Evolutionary conservation across 129 eudicot genomes (phyloP).

Genomic region (Calendula officinalis): DNA sequence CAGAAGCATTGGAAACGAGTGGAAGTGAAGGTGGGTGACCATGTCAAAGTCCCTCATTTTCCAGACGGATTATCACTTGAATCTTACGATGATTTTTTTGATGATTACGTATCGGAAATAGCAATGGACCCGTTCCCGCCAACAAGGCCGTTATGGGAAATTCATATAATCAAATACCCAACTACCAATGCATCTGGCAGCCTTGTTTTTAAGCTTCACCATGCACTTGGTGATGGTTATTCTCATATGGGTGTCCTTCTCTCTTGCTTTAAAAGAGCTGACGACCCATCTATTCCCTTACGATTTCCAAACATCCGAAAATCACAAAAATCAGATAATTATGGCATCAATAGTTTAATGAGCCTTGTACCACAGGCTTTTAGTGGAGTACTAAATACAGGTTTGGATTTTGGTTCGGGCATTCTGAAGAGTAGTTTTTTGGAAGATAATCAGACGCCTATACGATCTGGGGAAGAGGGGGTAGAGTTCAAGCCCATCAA

Average conservation of each 20-base stretch:
- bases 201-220: constrained; percentile 37
- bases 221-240: constrained; percentile 46
- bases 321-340: not conserved
- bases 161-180: constrained; percentile 21
- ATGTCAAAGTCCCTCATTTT: constrained; percentile 23
- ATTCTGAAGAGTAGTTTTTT: no score
- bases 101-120: constrained; percentile 23
- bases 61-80: constrained; percentile 21
- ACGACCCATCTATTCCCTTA: constrained; percentile 39
- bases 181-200: constrained; percentile 40
- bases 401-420: no score
- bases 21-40: constrained; percentile 37
- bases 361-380: constrained; percentile 19
- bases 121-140: constrained; percentile 26
- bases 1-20: constrained; percentile 38
- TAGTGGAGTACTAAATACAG: constrained; percentile 6
- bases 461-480: no score
- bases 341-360: not conserved
- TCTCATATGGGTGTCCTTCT: constrained; percentile 41
- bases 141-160: constrained; percentile 36
- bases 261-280: constrained; percentile 36
- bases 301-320: constrained; percentile 32
- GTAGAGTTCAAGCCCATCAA: no score
- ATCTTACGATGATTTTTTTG: constrained; percentile 15
- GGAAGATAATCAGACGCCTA: no score